These are phyloP conservation scores for Penicillium sp. DNA, from an alignment of 2,329 filamentous ascomycete genomes.

Conservation along the genomic window DNA sequence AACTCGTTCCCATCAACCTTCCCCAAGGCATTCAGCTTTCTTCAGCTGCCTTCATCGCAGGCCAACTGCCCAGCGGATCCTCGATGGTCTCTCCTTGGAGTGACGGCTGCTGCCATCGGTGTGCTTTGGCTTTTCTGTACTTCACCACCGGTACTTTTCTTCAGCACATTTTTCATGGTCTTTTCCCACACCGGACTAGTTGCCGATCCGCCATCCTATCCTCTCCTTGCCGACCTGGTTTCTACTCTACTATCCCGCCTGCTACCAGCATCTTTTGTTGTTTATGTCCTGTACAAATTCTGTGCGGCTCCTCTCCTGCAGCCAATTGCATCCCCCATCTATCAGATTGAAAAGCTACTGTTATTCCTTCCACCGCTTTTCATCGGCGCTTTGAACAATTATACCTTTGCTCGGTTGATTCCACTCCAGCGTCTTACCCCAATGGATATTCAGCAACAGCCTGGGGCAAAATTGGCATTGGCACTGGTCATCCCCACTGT, in stretches of 20 bases:
- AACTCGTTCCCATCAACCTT: constrained; percentile 84
- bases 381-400: constrained; percentile 89
- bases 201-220: constrained; percentile 76
- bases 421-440: constrained; percentile 89
- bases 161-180: constrained; percentile 74
- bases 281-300: constrained; percentile 83
- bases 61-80: constrained; percentile 72
- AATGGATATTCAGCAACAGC: constrained; percentile 85
- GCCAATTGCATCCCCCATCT: constrained; percentile 61
- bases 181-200: constrained; percentile 91
- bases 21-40: constrained; percentile 80
- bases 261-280: constrained; percentile 82
- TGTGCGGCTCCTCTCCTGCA: constrained; percentile 72
- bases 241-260: constrained; percentile 79
- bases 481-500: constrained; percentile 74
- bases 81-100: constrained; percentile 78
- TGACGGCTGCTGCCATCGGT: constrained; percentile 78
- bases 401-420: constrained; percentile 84
- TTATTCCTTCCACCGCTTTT: constrained; percentile 89
- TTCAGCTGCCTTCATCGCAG: constrained; percentile 55
- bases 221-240: constrained; percentile 68
- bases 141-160: constrained; percentile 80
- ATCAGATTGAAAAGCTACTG: constrained; percentile 83
- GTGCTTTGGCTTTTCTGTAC: constrained; percentile 79
- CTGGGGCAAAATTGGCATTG: constrained; percentile 81